A percentile compares a stretch with the other conserved stretches of the same genome.
phyloP scores from a whole-genome alignment of 2,329 filamentous ascomycete species.

The Neoscytalidium dimidiatum region DNA sequence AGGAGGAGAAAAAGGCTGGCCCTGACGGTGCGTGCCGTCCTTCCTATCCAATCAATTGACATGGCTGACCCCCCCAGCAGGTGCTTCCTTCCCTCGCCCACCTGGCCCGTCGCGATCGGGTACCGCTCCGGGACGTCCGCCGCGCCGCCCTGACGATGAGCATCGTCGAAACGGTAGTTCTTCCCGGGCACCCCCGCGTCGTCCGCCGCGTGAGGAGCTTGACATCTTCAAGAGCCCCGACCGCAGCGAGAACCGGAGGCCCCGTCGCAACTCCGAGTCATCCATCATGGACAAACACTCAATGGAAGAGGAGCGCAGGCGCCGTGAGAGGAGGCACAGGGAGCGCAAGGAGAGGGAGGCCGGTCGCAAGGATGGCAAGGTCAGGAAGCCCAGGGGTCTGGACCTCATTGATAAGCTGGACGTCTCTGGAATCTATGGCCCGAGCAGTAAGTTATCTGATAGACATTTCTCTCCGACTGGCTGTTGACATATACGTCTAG shows the following conservation, averaged over 20 bases:
- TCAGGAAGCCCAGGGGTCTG: conserved; percentile 54
- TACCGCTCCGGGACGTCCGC: conserved; percentile 40
- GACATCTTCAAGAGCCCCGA: conserved; percentile 44
- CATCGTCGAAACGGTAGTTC: conserved; percentile 25
- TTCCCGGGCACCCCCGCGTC: conserved; percentile 8
- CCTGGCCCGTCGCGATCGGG: conserved; percentile 47
- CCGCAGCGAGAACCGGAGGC: conserved; percentile 49
- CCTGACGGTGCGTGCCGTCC: conserved; percentile 4
- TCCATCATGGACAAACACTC: conserved; percentile 67
- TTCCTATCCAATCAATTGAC: background rate
- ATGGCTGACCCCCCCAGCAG: conserved; percentile 25
- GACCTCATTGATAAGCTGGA: conserved; percentile 97
- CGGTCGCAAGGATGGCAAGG: conserved; percentile 48
- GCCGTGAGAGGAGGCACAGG: conserved; percentile 40
- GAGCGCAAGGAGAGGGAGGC: conserved; percentile 58
- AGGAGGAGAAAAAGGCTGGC: conserved; percentile 49
- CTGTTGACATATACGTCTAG: conserved; percentile 47
- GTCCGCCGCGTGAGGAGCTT: conserved; percentile 27
- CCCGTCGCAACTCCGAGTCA: conserved; percentile 77
- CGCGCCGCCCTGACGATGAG: conserved; percentile 35
- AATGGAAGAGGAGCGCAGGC: conserved; percentile 59
- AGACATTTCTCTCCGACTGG: conserved; percentile 18
- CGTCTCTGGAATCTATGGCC: conserved; percentile 93
- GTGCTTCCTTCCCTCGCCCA: conserved; percentile 27
- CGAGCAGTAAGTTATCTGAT: conserved; percentile 68